These are phyloP conservation scores for Phaseolus coccineus DNA, from an alignment of 331 rosid genomes.

Conservation along the genomic window DNA sequence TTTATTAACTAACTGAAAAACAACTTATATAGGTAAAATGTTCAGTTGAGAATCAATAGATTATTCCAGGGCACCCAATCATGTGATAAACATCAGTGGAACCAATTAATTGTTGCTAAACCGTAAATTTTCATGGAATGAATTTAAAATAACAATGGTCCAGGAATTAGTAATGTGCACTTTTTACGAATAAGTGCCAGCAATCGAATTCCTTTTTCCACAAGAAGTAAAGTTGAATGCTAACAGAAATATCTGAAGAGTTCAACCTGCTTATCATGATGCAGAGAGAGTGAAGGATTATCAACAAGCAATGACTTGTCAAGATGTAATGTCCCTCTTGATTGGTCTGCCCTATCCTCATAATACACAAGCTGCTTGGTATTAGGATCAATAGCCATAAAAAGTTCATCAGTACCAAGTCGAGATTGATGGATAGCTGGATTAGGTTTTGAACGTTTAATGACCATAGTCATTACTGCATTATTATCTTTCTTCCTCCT, in stretches of 20 bases:
- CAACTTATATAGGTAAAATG: constrained; percentile 25
- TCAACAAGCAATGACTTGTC: constrained; percentile 79
- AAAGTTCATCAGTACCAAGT: constrained; percentile 94
- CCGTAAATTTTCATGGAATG: constrained; percentile 1
- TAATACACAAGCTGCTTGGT: constrained; percentile 89
- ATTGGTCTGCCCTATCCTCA: constrained; percentile 81
- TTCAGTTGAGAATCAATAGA: constrained; percentile 21
- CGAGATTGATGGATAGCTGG: constrained; percentile 86
- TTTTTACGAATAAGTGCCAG: neutral
- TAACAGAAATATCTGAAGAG: constrained; percentile 43
- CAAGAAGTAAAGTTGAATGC: constrained; percentile 35
- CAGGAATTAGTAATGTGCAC: neutral
- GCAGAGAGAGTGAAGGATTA: constrained; percentile 80
- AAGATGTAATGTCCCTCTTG: constrained; percentile 73
- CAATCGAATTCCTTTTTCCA: constrained; percentile 7
- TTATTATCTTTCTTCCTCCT: constrained; percentile 91
- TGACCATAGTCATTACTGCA: constrained; percentile 96
- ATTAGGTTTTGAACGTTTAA: constrained; percentile 86
- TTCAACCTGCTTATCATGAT: constrained; percentile 87
- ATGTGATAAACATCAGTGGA: constrained; percentile 23
- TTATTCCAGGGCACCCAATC: constrained; percentile 16
- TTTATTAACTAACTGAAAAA: neutral
- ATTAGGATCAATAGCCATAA: constrained; percentile 87
- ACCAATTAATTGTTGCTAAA: constrained; percentile 15
- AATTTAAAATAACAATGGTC: constrained; percentile 1